phyloP scores from a whole-genome alignment of 441 rosid species.

The Eutrema salsugineum region DNA sequence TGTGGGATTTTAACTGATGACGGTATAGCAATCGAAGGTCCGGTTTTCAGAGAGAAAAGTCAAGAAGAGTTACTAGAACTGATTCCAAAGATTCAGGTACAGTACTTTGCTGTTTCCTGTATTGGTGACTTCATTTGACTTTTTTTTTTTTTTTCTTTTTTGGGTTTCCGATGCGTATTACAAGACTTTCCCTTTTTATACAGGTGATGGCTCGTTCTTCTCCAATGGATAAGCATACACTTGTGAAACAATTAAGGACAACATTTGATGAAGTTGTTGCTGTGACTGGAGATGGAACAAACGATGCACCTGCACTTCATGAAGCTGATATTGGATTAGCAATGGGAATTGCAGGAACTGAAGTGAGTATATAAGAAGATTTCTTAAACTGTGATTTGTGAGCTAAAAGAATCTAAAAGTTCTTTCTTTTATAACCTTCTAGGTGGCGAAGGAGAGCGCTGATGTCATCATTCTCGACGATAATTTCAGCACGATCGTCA shows the following conservation, averaged over 20 bases:
- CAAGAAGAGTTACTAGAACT: slow-evolving; percentile 54
- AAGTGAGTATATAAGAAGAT: slow-evolving; percentile 41
- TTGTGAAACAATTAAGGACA: slow-evolving; percentile 61
- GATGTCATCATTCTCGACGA: slow-evolving; percentile 64
- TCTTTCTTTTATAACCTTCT: slow-evolving; percentile 17
- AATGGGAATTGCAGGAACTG: slow-evolving; percentile 81
- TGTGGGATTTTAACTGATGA: slow-evolving; percentile 66
- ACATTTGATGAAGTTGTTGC: slow-evolving; percentile 75
- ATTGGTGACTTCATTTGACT: background rate
- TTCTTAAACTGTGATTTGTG: background rate
- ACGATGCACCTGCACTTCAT: slow-evolving; percentile 74
- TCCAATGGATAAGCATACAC: slow-evolving; percentile 63
- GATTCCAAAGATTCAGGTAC: slow-evolving; percentile 89
- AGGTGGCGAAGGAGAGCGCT: slow-evolving; percentile 79
- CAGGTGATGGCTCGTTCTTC: slow-evolving; percentile 81
- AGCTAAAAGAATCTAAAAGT: background rate
- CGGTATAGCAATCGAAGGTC: slow-evolving; percentile 69
- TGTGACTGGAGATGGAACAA: slow-evolving; percentile 73
- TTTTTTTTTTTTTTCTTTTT: background rate
- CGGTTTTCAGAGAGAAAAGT: slow-evolving; percentile 57
- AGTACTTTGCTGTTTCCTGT: background rate
- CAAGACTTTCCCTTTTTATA: background rate
- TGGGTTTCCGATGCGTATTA: background rate
- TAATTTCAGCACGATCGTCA: slow-evolving; percentile 63
- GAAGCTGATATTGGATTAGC: slow-evolving; percentile 76